Conservation (phyloP, 2,329 filamentous ascomycete species). For the Microdochium bolleyi region DNA sequence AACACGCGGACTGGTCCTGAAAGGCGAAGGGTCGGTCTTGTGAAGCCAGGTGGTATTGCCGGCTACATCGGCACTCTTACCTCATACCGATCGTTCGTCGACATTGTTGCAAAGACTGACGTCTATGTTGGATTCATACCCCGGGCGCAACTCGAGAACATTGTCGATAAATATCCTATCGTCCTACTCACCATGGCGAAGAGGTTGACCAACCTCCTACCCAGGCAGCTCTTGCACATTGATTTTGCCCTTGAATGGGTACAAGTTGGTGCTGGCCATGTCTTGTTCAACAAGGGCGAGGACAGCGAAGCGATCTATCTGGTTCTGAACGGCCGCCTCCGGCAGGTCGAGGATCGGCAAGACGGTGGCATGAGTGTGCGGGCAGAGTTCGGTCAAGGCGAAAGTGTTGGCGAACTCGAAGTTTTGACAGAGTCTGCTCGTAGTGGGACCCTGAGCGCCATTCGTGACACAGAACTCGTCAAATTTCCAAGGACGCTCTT, state of each 20-base stretch:
- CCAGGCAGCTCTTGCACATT: slow-evolving; percentile 86
- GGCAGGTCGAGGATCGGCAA: slow-evolving; percentile 74
- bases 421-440: slow-evolving; percentile 90
- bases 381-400: slow-evolving; percentile 92
- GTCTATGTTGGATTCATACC: slow-evolving; percentile 96
- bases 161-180: slow-evolving; percentile 87
- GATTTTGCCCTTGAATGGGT: slow-evolving; percentile 98
- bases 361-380: slow-evolving; percentile 78
- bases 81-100: slow-evolving; percentile 91
- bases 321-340: slow-evolving; percentile 84
- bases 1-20: slow-evolving; percentile 18
- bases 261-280: slow-evolving; percentile 89
- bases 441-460: slow-evolving; percentile 89
- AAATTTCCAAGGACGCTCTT: slow-evolving; percentile 95
- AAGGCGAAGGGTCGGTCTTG: slow-evolving; percentile 72
- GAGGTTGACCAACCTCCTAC: slow-evolving; percentile 79
- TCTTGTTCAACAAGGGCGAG: slow-evolving; percentile 87
- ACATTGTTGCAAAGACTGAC: slow-evolving; percentile 95
- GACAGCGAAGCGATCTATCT: slow-evolving; percentile 99
- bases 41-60: slow-evolving; percentile 89
- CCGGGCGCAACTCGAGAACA: slow-evolving; percentile 74
- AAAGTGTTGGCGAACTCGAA: slow-evolving; percentile 94
- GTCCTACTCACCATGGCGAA: slow-evolving; percentile 95
- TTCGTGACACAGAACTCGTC: slow-evolving; percentile 90
- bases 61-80: slow-evolving; percentile 93